phyloP scores from a whole-genome alignment of 495 filamentous ascomycete species.

The Podospora fimiseda region DNA sequence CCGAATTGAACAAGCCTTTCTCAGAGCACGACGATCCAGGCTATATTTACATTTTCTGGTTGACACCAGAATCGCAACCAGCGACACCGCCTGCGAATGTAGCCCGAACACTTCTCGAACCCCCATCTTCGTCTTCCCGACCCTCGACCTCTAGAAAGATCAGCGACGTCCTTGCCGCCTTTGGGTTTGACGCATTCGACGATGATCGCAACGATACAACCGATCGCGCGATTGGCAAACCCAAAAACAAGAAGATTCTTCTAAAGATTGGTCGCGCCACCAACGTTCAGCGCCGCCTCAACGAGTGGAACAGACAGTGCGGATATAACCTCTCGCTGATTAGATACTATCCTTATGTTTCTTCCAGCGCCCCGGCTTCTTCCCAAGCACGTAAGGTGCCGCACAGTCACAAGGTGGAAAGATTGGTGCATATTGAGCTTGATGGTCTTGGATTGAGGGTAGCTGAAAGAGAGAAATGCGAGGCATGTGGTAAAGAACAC shows the following conservation, averaged over 20 bases:
- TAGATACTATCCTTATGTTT: constrained; percentile 82
- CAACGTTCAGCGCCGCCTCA: constrained; percentile 85
- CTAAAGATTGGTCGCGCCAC: constrained; percentile 88
- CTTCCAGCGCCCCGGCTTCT: constrained; percentile 37
- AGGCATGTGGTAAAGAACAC: constrained; percentile 79
- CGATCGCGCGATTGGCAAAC: constrained; percentile 11
- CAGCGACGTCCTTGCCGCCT: constrained; percentile 61
- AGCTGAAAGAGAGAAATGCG: constrained; percentile 51
- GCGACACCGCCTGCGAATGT: constrained; percentile 49
- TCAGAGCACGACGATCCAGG: constrained; percentile 73
- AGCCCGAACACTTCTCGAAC: constrained; percentile 52
- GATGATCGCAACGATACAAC: not conserved
- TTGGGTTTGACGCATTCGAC: constrained; percentile 32
- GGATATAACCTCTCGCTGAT: constrained; percentile 79
- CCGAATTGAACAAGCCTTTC: constrained; percentile 78
- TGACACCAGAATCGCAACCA: constrained; percentile 53
- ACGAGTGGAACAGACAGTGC: constrained; percentile 91
- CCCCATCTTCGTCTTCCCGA: constrained; percentile 31
- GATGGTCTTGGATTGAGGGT: constrained; percentile 59
- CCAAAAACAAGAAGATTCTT: constrained; percentile 50
- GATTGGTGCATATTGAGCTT: constrained; percentile 86
- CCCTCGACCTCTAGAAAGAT: constrained; percentile 47
- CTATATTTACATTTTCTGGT: constrained; percentile 98
- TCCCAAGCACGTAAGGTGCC: constrained; percentile 61
- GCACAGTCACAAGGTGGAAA: constrained; percentile 81